Base-by-base conservation (phyloP, 164 flowering plant genomes). In the Platanus orientalis region DNA sequence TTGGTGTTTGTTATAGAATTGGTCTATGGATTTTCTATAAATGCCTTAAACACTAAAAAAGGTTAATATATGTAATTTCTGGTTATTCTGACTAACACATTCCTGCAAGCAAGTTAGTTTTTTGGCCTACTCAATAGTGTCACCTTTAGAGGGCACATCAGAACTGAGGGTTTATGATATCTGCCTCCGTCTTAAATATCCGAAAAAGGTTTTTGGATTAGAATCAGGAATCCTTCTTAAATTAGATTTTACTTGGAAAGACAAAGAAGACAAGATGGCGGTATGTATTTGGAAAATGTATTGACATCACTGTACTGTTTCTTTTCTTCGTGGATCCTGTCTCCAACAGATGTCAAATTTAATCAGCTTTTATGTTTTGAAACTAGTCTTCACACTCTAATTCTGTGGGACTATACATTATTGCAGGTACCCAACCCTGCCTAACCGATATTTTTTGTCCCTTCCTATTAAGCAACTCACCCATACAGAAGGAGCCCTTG, bases 351-450 rank as follows among this genome's bases (percentile, higher is more conserved):
- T 12, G 17, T 7, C 16, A n/a, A 24, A 7, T 57, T 57, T 65
- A 47, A 4, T 34, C 30, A 51, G 23, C 1, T 21, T 39, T 58
- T 23, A 34, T 45, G 1, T n/a, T 16, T 47, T 29, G 13, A 2
- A 51, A 29, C 23, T 7, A 7, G 17, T 48, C 5, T 29, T 26
- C 57, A 36, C 21, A 26, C 51, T 57, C 14, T 49, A 26, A 30
- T 25, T 44, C 19, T 40, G 36, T 16, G 17, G 63, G 29, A 70
- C 66, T n/a, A 44, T 42, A n/a, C 28, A 9, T 65, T 32, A 44
- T 64, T 66, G 56, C 72, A 94, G 99, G 83, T 94, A 91, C 70
- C 86, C 86, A 27, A 91, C 92, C 44, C 71, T 94, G 83, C 97
- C 99, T 36, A 88, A 91, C 61, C 68, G 85, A 60, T 81, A 85